Conservation (phyloP, 148 eudicot species). For the Vaccinium corymbosum region DNA sequence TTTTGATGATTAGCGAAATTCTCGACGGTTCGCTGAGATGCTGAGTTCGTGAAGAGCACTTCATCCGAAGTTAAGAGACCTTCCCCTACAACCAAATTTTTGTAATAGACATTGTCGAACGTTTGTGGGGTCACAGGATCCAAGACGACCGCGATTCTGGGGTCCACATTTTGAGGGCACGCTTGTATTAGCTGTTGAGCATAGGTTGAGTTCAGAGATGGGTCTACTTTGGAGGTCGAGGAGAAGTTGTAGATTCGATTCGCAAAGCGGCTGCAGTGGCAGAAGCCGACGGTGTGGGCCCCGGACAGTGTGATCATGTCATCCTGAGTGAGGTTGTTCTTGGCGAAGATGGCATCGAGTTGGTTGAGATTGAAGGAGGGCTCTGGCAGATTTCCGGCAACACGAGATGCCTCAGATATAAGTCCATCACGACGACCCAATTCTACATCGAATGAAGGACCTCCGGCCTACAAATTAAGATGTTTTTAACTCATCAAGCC, state of each 20-base stretch:
- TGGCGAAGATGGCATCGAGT: conserved; percentile 42
- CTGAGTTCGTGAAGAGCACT: conserved; percentile 38
- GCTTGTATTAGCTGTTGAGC: conserved; percentile 44
- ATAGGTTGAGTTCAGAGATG: conserved; percentile 44
- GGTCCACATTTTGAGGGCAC: conserved; percentile 47
- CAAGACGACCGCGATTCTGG: conserved; percentile 32
- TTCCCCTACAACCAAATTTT: conserved; percentile 52
- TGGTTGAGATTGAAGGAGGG: conserved; percentile 37
- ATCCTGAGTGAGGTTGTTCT: conserved; percentile 30
- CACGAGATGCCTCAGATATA: conserved; percentile 48
- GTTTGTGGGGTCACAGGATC: conserved; percentile 47
- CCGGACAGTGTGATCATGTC: conserved; percentile 68
- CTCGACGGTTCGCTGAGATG: conserved; percentile 35
- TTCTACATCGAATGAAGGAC: conserved; percentile 54
- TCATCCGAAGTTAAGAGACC: conserved; percentile 73
- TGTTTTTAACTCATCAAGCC: not conserved
- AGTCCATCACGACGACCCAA: conserved; percentile 73
- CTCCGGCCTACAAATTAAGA: conserved; percentile 43
- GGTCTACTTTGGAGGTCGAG: conserved; percentile 36
- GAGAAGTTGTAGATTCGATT: conserved; percentile 60
- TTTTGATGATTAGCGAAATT: conserved; percentile 44
- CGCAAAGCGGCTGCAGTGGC: conserved; percentile 55
- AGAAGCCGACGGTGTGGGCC: conserved; percentile 54
- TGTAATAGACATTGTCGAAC: conserved; percentile 57
- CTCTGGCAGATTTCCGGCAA: conserved; percentile 45